A percentile compares a stretch with the other conserved stretches of the same genome.
Conservation (phyloP, 2,329 filamentous ascomycete species). For the Seiridium cupressi region DNA sequence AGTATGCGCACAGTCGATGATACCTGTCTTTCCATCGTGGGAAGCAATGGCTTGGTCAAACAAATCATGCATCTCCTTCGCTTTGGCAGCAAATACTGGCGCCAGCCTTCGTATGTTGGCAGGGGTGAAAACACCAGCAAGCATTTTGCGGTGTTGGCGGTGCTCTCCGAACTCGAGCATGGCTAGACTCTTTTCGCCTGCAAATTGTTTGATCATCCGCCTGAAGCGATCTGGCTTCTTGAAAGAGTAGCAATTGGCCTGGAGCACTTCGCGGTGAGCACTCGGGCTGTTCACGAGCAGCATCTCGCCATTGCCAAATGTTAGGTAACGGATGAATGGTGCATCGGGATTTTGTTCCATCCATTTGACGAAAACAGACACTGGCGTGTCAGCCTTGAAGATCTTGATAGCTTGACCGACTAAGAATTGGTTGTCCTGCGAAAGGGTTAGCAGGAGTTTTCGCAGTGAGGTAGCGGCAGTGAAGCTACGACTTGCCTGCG, state of each 20-base stretch:
- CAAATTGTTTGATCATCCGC: constrained; percentile 18
- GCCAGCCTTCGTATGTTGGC: constrained; percentile 31
- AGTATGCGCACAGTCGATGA: constrained; percentile 9
- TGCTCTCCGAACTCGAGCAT: constrained; percentile 35
- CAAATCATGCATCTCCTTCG: constrained; percentile 20
- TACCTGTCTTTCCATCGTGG: not conserved
- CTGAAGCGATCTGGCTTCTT: constrained; percentile 11
- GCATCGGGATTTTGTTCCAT: constrained; percentile 19
- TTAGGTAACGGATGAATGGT: constrained; percentile 24
- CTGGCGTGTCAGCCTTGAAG: constrained; percentile 12
- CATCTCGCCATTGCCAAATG: constrained; percentile 22
- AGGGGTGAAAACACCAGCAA: constrained; percentile 29
- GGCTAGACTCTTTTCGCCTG: constrained; percentile 26
- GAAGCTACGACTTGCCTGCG: constrained; percentile 9
- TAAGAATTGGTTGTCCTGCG: constrained; percentile 17
- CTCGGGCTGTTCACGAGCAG: constrained; percentile 21
- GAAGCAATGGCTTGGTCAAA: constrained; percentile 10
- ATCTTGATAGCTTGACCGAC: constrained; percentile 17
- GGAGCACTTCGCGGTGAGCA: constrained; percentile 23
- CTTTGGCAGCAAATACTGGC: constrained; percentile 32
- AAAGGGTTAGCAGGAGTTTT: too few species aligned
- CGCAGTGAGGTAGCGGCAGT: too few species aligned
- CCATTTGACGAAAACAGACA: constrained; percentile 19
- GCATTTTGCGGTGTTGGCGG: constrained; percentile 28
- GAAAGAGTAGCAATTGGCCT: constrained; percentile 20